Base-by-base conservation (phyloP, 2,329 filamentous ascomycete species). In the Helotiales sp. region DNA sequence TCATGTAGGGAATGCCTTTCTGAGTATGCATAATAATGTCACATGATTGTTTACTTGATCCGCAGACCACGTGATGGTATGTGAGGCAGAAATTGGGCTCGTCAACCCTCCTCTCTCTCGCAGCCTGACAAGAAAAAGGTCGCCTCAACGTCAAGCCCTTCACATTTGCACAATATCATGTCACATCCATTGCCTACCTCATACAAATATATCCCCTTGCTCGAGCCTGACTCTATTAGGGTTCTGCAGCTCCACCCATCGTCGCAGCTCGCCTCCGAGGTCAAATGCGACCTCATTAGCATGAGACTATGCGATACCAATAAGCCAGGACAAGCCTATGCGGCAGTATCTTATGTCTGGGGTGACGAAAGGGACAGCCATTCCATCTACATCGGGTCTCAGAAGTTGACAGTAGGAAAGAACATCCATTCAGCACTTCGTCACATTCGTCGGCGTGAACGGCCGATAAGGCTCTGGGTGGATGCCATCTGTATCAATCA, bases 401-500 rank as follows among this genome's bases (percentile, higher is more conserved):
- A n/a, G n/a, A 4, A n/a, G 8, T 20, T 43, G 40, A n/a, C 40
- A n/a, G 40, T 43, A 43, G 40, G 40, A n/a, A 43, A 20, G 40
- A 43, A 43, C 40, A 43, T 43, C 40, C 40, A 43, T 20, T 43
- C 40, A 4, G 52, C 52, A n/a, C 52, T 55, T n/a, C 32, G 28
- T 34, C 52, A 32, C 13, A 28, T 55, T 26, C 22, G 52, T 17
- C 32, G 32, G n/a, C 52, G n/a, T 32, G 52, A 55, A n/a, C 28
- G 26, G 28, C 8, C 28, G 32, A 28, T 28, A 13, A 55, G 28
- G 28, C 52, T 55, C 52, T 59, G 55, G 55, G 55, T 45, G 15
- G 55, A 59, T 20, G 28, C 55, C 6, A 59, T 59, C 13, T 59
- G 30, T 26, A 59, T 59, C 13, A 28, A 59, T 45, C 34, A 59